phyloP scores from a whole-genome alignment of 2,329 filamentous ascomycete genomes.

The Claviceps humidiphila region DNA sequence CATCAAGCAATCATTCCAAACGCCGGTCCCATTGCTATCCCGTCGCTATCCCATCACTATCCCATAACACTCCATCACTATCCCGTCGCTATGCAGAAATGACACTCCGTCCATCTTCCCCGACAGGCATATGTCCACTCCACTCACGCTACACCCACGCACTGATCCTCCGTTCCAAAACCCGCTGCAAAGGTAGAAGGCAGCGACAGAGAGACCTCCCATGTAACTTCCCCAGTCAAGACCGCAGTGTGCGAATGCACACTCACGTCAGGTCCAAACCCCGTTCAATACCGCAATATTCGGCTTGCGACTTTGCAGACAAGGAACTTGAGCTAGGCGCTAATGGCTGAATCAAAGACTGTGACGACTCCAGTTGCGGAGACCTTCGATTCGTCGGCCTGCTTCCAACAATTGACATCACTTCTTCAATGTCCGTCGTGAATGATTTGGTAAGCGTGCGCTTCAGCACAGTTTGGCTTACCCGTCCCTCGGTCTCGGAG shows the following conservation, averaged over 20 bases:
- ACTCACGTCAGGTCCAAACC: slow-evolving; percentile 8
- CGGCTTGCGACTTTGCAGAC: not conserved
- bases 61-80: not conserved
- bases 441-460: not conserved
- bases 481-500: slow-evolving; percentile 2
- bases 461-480: not conserved
- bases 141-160: too few relatives aligned
- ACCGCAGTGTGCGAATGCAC: not conserved
- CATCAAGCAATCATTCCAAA: not conserved
- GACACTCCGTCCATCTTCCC: not conserved
- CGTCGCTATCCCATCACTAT: too few relatives aligned
- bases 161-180: too few relatives aligned
- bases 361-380: not conserved
- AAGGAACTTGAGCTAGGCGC: slow-evolving; percentile 3
- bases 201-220: too few relatives aligned
- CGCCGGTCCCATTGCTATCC: slow-evolving; percentile 4
- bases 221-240: not conserved
- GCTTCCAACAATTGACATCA: not conserved
- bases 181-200: too few relatives aligned
- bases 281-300: slow-evolving; percentile 22
- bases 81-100: slow-evolving; percentile 8
- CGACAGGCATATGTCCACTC: not conserved
- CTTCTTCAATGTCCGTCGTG: slow-evolving; percentile 2
- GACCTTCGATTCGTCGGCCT: not conserved
- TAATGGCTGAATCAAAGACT: slow-evolving; percentile 4